A percentile compares a stretch with the other conserved stretches of the same genome.
Evolutionary conservation across 169 alveolate species (phyloP).

Genomic region (Cryptosporidium sp.): DNA sequence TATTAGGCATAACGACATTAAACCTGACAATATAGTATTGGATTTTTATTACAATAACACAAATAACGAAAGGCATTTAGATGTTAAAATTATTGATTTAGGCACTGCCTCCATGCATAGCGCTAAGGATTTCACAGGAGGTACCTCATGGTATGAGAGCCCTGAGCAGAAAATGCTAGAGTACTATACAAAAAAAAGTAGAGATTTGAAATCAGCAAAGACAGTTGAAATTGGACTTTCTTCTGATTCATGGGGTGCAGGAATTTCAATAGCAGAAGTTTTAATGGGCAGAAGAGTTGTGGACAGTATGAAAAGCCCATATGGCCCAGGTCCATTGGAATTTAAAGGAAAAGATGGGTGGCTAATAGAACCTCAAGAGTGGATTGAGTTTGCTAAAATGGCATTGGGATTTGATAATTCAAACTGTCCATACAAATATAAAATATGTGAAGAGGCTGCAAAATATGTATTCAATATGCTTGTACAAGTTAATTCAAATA

Average conservation of each 20-base stretch:
- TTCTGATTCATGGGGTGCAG: slow-evolving; percentile 91
- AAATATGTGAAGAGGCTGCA: slow-evolving; percentile 73
- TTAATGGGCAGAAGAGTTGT: slow-evolving; percentile 86
- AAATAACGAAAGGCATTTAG: slow-evolving; percentile 82
- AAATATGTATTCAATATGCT: slow-evolving; percentile 64
- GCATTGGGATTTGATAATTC: slow-evolving; percentile 69
- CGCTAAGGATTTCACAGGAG: slow-evolving; percentile 89
- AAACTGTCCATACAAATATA: slow-evolving; percentile 40
- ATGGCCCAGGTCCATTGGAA: slow-evolving; percentile 87
- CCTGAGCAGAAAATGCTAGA: slow-evolving; percentile 89
- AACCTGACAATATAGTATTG: slow-evolving; percentile 88
- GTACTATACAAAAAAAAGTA: slow-evolving; percentile 85
- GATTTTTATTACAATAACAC: slow-evolving; percentile 82
- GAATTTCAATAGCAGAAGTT: slow-evolving; percentile 87
- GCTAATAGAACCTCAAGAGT: slow-evolving; percentile 69
- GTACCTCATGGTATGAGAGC: slow-evolving; percentile 90
- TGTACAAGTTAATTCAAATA: slow-evolving; percentile 67
- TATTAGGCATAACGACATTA: slow-evolving; percentile 87
- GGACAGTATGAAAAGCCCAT: slow-evolving; percentile 83
- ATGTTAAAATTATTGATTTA: slow-evolving; percentile 86
- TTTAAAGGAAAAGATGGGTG: slow-evolving; percentile 81
- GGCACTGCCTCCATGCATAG: slow-evolving; percentile 89
- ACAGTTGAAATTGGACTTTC: slow-evolving; percentile 83
- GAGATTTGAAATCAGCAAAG: slow-evolving; percentile 83
- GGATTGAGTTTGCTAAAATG: slow-evolving; percentile 72